Conservation (phyloP, 1,284 basidiomycete genomes). For the Irpex lacteus region DNA sequence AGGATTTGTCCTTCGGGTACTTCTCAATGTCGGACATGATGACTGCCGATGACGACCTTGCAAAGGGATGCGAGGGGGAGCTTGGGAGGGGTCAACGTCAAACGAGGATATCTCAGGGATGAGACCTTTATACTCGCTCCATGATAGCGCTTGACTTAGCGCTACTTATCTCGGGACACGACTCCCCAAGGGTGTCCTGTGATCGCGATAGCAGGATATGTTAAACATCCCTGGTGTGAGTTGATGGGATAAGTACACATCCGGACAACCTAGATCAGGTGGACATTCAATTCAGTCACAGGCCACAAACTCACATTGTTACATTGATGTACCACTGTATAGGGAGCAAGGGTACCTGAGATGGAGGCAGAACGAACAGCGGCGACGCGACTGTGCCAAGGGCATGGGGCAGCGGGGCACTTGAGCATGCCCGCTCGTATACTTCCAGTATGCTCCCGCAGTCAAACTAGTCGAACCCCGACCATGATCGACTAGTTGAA, state of each 20-base stretch:
- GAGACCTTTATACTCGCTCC: neutral
- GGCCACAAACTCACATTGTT: neutral
- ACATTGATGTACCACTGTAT: neutral
- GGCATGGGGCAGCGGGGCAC: no score
- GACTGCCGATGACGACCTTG: conserved; percentile 7
- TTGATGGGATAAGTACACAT: neutral
- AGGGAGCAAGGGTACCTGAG: no score
- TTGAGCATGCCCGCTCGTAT: no score
- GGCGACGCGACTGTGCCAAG: neutral
- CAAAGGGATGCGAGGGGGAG: conserved; percentile 1
- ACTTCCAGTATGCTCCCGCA: no score
- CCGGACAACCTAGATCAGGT: neutral
- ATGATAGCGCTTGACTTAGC: neutral
- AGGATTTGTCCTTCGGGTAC: conserved; percentile 7
- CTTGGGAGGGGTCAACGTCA: neutral
- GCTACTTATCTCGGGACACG: neutral
- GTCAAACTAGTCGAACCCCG: no score
- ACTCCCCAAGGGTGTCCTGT: neutral
- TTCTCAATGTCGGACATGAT: conserved; percentile 1
- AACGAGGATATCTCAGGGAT: neutral
- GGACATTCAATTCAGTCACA: neutral
- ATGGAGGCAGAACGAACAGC: no score
- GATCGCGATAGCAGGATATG: neutral
- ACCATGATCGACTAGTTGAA: no score
- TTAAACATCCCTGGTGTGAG: neutral